Percentiles rank a stretch among this genome's conserved stretches.
Conservation (phyloP, 177 flowering plant genomes). For the Vitis hybrid region DNA sequence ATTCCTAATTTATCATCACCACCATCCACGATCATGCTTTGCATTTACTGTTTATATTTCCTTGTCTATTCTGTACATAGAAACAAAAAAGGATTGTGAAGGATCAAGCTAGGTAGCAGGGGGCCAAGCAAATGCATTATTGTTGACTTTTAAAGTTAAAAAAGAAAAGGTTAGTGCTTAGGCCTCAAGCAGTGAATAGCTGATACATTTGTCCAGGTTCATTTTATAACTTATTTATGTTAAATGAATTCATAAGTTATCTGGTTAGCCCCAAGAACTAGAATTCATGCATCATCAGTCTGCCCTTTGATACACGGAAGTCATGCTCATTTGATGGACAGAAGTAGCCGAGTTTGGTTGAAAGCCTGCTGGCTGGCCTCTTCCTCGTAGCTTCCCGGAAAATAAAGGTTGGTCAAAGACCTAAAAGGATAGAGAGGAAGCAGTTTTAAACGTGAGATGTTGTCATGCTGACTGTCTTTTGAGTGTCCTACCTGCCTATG, state of each 20-base stretch:
- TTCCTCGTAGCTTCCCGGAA: no score
- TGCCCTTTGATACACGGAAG: no score
- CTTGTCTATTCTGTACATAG: slow-evolving; percentile 35
- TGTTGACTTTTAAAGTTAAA: neutral
- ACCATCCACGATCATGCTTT: slow-evolving; percentile 1
- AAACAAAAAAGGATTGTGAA: slow-evolving; percentile 24
- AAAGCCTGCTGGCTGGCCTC: no score
- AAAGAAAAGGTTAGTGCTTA: slow-evolving; percentile 1
- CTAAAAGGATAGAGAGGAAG: no score
- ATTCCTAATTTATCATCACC: neutral
- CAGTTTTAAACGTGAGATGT: no score
- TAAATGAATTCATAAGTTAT: neutral
- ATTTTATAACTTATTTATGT: slow-evolving; percentile 7
- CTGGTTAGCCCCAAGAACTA: no score
- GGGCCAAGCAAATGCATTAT: slow-evolving; percentile 11
- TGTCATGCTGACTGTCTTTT: no score
- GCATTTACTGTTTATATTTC: slow-evolving; percentile 23
- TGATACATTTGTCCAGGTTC: slow-evolving; percentile 16
- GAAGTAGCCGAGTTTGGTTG: no score
- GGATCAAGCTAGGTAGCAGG: slow-evolving; percentile 13
- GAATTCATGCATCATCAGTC: no score
- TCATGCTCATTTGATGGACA: no score
- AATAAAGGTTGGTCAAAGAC: no score
- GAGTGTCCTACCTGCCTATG: no score
- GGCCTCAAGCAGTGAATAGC: slow-evolving; percentile 19